phyloP scores from a whole-genome alignment of 2,329 filamentous ascomycete genomes.

The Fusarium sp. region DNA sequence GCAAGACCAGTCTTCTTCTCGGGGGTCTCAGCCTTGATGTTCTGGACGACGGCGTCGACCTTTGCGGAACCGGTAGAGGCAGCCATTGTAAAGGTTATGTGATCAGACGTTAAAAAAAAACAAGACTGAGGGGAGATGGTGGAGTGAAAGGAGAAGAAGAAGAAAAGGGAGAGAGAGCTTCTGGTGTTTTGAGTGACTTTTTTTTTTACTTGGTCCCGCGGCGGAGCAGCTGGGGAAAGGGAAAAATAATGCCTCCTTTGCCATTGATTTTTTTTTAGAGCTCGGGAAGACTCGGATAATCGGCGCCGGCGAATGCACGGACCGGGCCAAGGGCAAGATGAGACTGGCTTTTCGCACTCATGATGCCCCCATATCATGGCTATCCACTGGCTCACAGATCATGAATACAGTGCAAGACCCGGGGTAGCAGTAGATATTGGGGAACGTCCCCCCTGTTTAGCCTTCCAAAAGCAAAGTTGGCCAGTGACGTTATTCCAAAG shows the following conservation, averaged over 20 bases:
- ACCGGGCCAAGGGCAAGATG: constrained; percentile 41
- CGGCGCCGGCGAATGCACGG: constrained; percentile 41
- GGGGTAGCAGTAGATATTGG: constrained; percentile 20
- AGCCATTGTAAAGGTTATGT: constrained; percentile 53
- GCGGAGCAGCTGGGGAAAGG: constrained; percentile 15
- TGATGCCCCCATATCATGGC: background rate
- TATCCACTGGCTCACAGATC: constrained; percentile 11
- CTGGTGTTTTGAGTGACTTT: constrained; percentile 39
- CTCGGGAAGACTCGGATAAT: constrained; percentile 47
- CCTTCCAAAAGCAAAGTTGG: constrained; percentile 19
- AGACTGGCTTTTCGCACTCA: background rate
- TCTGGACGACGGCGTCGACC: constrained; percentile 57
- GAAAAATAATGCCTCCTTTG: constrained; percentile 40
- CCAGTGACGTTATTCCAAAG: constrained; percentile 27
- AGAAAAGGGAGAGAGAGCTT: constrained; percentile 18
- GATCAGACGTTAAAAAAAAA: constrained; percentile 42
- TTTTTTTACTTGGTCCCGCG: constrained; percentile 36
- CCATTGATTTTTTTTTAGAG: background rate
- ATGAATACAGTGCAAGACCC: constrained; percentile 7
- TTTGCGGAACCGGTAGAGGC: constrained; percentile 54
- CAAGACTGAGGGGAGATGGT: constrained; percentile 47
- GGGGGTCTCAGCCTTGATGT: constrained; percentile 52
- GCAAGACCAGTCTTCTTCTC: constrained; percentile 61
- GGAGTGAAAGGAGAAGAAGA: constrained; percentile 17
- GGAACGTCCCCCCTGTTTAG: constrained; percentile 26